phyloP scores from a whole-genome alignment of 306 rosid genomes.

The Coriaria nepalensis region DNA sequence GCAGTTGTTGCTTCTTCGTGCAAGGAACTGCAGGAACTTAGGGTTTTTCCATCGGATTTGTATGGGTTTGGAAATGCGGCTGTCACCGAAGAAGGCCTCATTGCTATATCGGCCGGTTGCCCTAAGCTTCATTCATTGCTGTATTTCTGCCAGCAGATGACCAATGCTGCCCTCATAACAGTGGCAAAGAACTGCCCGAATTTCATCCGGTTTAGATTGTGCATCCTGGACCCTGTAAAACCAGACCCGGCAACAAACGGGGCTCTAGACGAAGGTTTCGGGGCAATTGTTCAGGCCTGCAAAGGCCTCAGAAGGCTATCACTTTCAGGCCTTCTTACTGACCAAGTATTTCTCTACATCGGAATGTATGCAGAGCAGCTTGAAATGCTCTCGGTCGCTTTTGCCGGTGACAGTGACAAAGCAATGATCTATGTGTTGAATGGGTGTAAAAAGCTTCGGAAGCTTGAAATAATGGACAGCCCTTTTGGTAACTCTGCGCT shows the following conservation, averaged over 20 bases:
- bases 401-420: constrained; percentile 79
- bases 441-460: constrained; percentile 90
- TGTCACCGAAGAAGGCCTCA: constrained; percentile 74
- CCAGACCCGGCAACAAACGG: constrained; percentile 54
- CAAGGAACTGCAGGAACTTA: constrained; percentile 72
- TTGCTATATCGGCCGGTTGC: constrained; percentile 73
- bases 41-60: constrained; percentile 73
- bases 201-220: constrained; percentile 68
- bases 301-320: constrained; percentile 65
- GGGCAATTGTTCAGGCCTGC: constrained; percentile 91
- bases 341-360: constrained; percentile 69
- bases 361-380: constrained; percentile 91
- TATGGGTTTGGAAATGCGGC: constrained; percentile 38
- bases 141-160: constrained; percentile 88
- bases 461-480: constrained; percentile 86
- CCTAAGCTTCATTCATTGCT: constrained; percentile 74
- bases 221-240: constrained; percentile 56
- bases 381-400: constrained; percentile 80
- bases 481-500: constrained; percentile 76
- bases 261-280: constrained; percentile 93
- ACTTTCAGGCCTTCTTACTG: constrained; percentile 55
- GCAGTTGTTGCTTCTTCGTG: constrained; percentile 59
- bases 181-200: constrained; percentile 89
- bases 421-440: constrained; percentile 82
- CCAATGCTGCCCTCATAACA: constrained; percentile 80